Conservation (phyloP, 495 filamentous ascomycete genomes). For the Jackrogersella minutella region DNA sequence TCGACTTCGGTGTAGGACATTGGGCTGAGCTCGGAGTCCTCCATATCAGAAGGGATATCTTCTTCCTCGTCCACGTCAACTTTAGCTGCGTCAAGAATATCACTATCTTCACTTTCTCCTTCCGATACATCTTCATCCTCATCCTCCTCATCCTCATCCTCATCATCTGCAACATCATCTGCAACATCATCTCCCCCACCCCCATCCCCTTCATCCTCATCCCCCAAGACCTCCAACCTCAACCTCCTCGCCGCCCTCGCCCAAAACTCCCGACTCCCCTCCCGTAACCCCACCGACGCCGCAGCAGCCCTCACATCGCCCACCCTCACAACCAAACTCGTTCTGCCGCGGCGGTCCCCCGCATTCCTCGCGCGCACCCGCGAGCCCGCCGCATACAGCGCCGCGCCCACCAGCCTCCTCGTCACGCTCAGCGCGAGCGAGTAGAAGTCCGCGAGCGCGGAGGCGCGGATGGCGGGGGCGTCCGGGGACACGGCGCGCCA, state of each 20-base stretch:
- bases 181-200: conserved; percentile 30
- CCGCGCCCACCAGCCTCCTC: conserved; percentile 69
- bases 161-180: conserved; percentile 3
- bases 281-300: conserved; percentile 60
- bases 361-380: conserved; percentile 54
- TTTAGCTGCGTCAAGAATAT: not conserved
- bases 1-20: conserved; percentile 67
- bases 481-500: conserved; percentile 67
- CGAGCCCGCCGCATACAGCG: conserved; percentile 71
- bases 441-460: conserved; percentile 77
- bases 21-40: conserved; percentile 28
- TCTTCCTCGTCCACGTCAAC: conserved; percentile 16
- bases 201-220: conserved; percentile 16
- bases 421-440: conserved; percentile 71
- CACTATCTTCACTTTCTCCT: not conserved
- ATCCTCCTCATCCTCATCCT: conserved; percentile 32
- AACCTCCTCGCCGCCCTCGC: conserved; percentile 65
- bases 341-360: conserved; percentile 39
- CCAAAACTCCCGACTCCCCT: conserved; percentile 64
- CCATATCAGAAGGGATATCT: conserved; percentile 31
- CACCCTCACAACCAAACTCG: conserved; percentile 53
- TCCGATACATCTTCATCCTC: not conserved
- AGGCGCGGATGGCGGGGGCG: conserved; percentile 69
- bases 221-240: conserved; percentile 58
- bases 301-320: conserved; percentile 73